A percentile compares a stretch with the other conserved stretches of the same genome.
These are phyloP conservation scores for Saposhnikovia divaricata DNA, from an alignment of 129 eudicot genomes.

Conservation along the genomic window DNA sequence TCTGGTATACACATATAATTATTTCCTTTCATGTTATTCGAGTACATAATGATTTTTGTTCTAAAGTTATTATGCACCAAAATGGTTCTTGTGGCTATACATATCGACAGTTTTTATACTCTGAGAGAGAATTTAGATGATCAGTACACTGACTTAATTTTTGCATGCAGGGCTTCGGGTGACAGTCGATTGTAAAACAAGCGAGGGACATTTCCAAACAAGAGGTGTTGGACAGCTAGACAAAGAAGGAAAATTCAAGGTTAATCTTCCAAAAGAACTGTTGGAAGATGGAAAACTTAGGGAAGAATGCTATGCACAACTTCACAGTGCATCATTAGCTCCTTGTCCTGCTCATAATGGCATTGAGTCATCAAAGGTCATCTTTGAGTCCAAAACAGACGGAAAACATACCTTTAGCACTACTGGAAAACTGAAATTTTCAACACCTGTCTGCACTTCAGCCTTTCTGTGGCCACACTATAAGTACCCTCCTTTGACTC, in stretches of 20 bases:
- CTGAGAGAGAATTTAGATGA: not conserved
- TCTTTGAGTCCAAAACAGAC: constrained; percentile 27
- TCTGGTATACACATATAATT: constrained; percentile 35
- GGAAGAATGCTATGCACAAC: constrained; percentile 74
- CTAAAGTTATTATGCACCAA: not conserved
- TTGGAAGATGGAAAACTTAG: constrained; percentile 49
- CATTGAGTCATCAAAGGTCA: constrained; percentile 41
- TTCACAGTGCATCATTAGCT: constrained; percentile 54
- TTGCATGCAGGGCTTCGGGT: constrained; percentile 56
- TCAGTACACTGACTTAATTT: not conserved
- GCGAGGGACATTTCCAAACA: constrained; percentile 39
- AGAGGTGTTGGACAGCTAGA: constrained; percentile 65
- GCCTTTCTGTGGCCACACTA: constrained; percentile 55
- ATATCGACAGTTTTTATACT: not conserved
- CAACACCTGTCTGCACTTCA: constrained; percentile 65
- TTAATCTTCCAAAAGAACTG: constrained; percentile 50
- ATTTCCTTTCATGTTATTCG: not conserved
- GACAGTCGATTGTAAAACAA: constrained; percentile 60
- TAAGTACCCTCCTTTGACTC: not conserved
- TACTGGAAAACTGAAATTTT: constrained; percentile 48
- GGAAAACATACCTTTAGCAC: constrained; percentile 53
- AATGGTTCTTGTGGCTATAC: not conserved
- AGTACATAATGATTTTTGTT: not conserved
- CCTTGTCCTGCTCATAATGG: constrained; percentile 69
- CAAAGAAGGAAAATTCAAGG: constrained; percentile 57